phyloP scores from a whole-genome alignment of 306 rosid species.

The Prunus kanzakura region DNA sequence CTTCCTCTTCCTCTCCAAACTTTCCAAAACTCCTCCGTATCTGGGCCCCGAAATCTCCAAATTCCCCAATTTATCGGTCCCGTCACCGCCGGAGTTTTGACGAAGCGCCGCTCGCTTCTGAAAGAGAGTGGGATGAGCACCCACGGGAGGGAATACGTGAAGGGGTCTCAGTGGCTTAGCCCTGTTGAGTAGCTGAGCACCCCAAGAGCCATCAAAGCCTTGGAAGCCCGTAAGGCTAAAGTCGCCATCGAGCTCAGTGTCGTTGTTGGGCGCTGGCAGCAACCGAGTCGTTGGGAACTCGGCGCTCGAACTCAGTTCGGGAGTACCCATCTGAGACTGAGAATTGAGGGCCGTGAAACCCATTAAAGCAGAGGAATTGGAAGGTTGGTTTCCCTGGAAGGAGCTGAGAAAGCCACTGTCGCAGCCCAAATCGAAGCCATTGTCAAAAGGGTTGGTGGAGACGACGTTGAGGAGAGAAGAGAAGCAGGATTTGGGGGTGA shows the following conservation, averaged over 20 bases:
- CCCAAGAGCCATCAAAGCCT: constrained; percentile 35
- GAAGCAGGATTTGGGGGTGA: constrained; percentile 50
- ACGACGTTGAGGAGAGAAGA: constrained; percentile 42
- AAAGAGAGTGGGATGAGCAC: constrained; percentile 64
- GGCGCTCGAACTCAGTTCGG: constrained; percentile 39
- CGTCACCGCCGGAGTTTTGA: constrained; percentile 17
- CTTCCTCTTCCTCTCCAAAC: constrained; percentile 39
- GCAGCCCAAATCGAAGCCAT: constrained; percentile 47
- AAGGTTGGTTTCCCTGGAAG: constrained; percentile 24
- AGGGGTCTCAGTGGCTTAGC: constrained; percentile 28
- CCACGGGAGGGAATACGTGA: constrained; percentile 32
- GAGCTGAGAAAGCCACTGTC: constrained; percentile 36
- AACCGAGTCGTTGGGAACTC: constrained; percentile 36
- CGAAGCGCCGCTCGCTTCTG: constrained; percentile 63
- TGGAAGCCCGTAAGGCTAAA: constrained; percentile 22
- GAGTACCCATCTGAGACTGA: constrained; percentile 30
- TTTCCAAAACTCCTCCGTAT: constrained; percentile 27
- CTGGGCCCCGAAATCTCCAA: constrained; percentile 43
- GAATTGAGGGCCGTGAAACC: constrained; percentile 37
- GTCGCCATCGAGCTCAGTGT: background rate
- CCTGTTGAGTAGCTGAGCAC: constrained; percentile 39
- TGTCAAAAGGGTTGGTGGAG: constrained; percentile 40
- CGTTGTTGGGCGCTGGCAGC: constrained; percentile 25
- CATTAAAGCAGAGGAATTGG: constrained; percentile 40
- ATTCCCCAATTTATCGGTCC: constrained; percentile 33